Evolutionary conservation across 139 green algal species (phyloP).

Genomic region (Coccomyxa sp.): DNA sequence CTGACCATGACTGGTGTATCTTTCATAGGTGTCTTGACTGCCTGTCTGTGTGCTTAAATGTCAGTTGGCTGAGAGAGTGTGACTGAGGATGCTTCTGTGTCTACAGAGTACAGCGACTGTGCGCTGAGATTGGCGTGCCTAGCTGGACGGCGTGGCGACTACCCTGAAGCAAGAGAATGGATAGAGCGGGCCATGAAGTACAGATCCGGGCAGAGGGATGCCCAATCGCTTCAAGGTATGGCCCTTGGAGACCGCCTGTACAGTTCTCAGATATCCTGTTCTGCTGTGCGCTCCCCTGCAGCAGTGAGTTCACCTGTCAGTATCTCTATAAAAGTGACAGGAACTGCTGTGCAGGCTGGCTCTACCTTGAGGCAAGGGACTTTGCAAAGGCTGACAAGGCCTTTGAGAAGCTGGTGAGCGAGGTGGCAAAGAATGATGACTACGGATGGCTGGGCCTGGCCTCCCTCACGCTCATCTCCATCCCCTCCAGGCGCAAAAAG

Average conservation of each 20-base stretch:
- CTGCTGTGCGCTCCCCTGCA: not conserved
- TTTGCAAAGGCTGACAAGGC: constrained; percentile 38
- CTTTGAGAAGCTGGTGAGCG: constrained; percentile 34
- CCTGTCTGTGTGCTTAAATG: too few species aligned
- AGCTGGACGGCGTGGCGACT: constrained; percentile 21
- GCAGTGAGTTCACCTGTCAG: too few species aligned
- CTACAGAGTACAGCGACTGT: constrained; percentile 88
- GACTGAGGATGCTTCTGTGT: too few species aligned
- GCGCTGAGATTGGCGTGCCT: constrained; percentile 79
- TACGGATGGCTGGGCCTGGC: constrained; percentile 49
- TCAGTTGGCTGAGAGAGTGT: too few species aligned
- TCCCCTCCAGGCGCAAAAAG: constrained; percentile 40
- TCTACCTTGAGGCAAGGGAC: constrained; percentile 62
- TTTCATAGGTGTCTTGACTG: too few species aligned
- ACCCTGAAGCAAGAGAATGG: constrained; percentile 45
- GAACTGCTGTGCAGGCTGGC: constrained; percentile 18
- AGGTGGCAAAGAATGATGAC: constrained; percentile 17
- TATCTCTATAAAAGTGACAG: not conserved
- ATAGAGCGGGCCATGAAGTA: constrained; percentile 28
- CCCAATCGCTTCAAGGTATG: constrained; percentile 56
- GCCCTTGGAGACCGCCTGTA: too few species aligned
- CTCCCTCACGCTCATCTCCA: constrained; percentile 56
- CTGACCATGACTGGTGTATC: too few species aligned
- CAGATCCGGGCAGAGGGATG: constrained; percentile 39
- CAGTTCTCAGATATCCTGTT: not conserved